Base-by-base conservation (phyloP, 2,329 filamentous ascomycete genomes). In the Beauveria sp. region DNA sequence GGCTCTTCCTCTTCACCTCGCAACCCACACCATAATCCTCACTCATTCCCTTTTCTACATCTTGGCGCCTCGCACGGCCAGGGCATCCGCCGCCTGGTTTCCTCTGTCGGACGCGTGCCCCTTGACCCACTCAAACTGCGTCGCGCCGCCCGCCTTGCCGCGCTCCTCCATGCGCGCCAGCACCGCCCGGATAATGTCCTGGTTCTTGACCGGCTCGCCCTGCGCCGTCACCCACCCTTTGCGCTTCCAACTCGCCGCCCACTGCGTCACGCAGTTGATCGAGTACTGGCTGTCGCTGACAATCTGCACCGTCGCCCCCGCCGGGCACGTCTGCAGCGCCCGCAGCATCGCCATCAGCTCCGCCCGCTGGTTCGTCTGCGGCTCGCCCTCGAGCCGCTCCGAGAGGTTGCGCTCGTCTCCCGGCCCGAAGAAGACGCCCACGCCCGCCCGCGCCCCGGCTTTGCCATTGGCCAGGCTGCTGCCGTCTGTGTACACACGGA, bases 331-430 rank as follows among this genome's bases (percentile, higher is more conserved):
- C 69, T 97, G 86, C 24, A 98, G 80, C 0, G 93, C 93, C 62
- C 93, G 88, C 34, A 90, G 79, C 65, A 98, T 88, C 8, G 92
- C 95, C 26, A 90, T 93, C 63, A 99, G 80, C 76, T 99, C 95
- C n/a, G 93, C 95, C 3, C 95, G 89, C 73, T 98, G 91, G 72
- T 99, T 99, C 1, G 95, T 98, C 75, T 98, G 95, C 10, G 81
- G 80, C 18, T 82, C 79, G 56, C 91, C 91, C 57, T 80, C 75
- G 2, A 97, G 83, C 4, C 87, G 85, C 74, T 96, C 92, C 14
- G 90, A 90, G 26, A 96, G 72, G 70, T 87, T 88, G 65, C 85
- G 80, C 31, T 75, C 65, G 69, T 89, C 86, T 2, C 73, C 73
- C 20, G 72, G 67, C 6, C 84, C 86, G 68, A 89, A 89, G 68